These are phyloP conservation scores for Solanum sitiens DNA, from an alignment of 257 asterid species.

Conservation along the genomic window DNA sequence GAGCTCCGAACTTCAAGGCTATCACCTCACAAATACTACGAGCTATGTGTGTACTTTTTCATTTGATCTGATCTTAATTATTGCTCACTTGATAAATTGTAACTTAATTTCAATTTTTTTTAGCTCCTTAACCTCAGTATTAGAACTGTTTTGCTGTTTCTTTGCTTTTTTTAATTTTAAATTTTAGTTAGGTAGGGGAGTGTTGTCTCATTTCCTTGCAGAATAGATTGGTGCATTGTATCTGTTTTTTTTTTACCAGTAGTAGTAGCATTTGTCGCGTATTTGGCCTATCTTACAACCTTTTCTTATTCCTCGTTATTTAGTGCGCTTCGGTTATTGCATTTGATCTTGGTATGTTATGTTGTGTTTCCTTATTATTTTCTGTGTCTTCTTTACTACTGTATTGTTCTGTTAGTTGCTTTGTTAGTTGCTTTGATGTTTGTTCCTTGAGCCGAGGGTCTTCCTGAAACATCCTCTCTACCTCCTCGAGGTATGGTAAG, in stretches of 20 bases:
- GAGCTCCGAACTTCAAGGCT: conserved; percentile 98
- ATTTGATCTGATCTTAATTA: conserved; percentile 4
- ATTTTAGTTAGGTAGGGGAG: neutral
- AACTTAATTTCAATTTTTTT: neutral
- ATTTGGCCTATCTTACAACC: neutral
- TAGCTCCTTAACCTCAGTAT: neutral
- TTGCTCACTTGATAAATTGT: neutral
- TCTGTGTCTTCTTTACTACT: neutral
- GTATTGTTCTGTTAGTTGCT: neutral
- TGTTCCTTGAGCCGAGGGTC: neutral
- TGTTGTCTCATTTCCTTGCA: neutral
- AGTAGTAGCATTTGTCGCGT: neutral
- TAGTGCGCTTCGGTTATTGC: neutral
- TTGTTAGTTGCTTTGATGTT: neutral
- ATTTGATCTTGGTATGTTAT: neutral
- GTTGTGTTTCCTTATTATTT: neutral
- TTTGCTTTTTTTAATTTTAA: neutral
- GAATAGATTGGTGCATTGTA: neutral
- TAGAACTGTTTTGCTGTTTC: neutral
- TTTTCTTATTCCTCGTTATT: too few relatives aligned
- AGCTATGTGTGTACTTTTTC: conserved; percentile 74
- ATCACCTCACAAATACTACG: conserved; percentile 96
- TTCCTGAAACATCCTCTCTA: neutral
- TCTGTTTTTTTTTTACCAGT: neutral
- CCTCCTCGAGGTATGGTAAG: neutral